Base-by-base conservation (phyloP, 306 rosid genomes). In the Psophocarpus tetragonolobus region DNA sequence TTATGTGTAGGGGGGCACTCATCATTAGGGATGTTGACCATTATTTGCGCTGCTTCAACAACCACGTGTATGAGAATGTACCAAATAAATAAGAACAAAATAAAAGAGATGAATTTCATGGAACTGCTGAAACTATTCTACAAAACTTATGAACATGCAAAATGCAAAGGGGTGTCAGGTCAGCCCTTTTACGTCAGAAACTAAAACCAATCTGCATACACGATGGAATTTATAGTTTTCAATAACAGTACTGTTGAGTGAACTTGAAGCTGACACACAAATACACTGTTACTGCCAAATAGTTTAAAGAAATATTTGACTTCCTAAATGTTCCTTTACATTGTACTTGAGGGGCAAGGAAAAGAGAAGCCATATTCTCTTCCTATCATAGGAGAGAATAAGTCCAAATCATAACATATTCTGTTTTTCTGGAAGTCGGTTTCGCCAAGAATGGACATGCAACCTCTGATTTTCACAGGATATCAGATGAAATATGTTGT, bases 241-340 rank as follows among this genome's bases (percentile, higher is more conserved):
- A 44, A 7, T 44, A 32, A 61, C 68, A 67, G 2, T 67, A 38
- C 53, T 21, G 45, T 54, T 3, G 24, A 65, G 71, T 53, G 75
- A 66, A 51, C 68, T 36, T 36, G 81, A 67, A 69, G 27, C 76
- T 20, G 50, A 78, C 62, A 77, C 32, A 56, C 21, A 29, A 27
- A 68, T 35, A 11, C 70, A 78, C 27, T 14, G 48, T 17, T 42
- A 18, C 61, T 56, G 36, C 69, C 68, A 54, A 27, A 68, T 53
- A 36, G 76, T 68, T 68, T 78, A 32, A 38, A 68, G 15, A 30
- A 39, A 38, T 18, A 62, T 33, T 58, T 33, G 30, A 64, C 64
- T 21, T 76, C 39, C 20, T 17, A 30, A 63, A 21, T 41, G 78
- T 15, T 73, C 56, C 56, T 56, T 53, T 41, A 58, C 14, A 24